Evolutionary conservation across 768 basidiomycete genomes (phyloP).

Genomic region (Panellus pusillus): DNA sequence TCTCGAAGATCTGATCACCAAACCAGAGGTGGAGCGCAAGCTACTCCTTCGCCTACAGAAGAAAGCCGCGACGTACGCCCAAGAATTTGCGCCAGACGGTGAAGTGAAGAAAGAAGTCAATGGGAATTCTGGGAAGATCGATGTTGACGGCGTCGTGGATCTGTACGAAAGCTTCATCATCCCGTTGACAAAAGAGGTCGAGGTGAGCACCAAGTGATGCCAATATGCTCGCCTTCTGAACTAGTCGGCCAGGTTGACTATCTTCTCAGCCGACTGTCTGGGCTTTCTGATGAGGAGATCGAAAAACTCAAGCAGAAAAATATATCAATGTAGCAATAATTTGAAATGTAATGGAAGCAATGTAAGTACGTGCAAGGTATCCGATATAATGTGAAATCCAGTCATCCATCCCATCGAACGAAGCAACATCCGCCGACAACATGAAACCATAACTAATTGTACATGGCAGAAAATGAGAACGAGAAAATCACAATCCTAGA

Average conservation of each 20-base stretch:
- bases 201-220: conserved; percentile 57
- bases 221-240: not conserved
- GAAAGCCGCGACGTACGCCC: conserved; percentile 79
- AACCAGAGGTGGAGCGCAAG: conserved; percentile 90
- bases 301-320: conserved; percentile 49
- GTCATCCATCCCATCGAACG: conserved; percentile 13
- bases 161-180: conserved; percentile 96
- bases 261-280: conserved; percentile 86
- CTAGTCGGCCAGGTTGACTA: conserved; percentile 77
- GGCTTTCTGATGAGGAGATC: conserved; percentile 78
- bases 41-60: conserved; percentile 81
- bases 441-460: conserved; percentile 8
- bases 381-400: conserved; percentile 8
- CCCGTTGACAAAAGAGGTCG: conserved; percentile 95
- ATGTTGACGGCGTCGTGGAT: conserved; percentile 89
- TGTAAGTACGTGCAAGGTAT: conserved; percentile 18
- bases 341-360: not conserved
- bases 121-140: conserved; percentile 65
- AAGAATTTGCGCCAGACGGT: conserved; percentile 77
- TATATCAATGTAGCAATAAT: conserved; percentile 15
- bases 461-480: not conserved
- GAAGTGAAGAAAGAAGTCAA: conserved; percentile 36
- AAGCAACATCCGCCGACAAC: not conserved
- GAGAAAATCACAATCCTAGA: conserved; percentile 43
- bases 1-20: conserved; percentile 89